These are phyloP conservation scores for Wickerhamiella infanticola DNA, from an alignment of 1,139 yeast species.

Conservation along the genomic window DNA sequence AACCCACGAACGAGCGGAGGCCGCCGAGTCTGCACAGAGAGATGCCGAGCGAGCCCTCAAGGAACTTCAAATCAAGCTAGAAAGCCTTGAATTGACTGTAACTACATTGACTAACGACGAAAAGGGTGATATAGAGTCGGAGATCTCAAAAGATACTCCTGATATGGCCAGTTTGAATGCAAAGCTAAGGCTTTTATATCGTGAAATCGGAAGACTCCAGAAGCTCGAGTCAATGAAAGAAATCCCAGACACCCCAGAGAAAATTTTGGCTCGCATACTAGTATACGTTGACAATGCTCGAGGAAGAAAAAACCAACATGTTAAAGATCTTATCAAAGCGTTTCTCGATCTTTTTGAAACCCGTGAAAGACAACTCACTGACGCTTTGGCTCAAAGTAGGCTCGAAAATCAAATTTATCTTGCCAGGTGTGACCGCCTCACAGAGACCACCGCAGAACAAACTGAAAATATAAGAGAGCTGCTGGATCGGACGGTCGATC, in stretches of 20 bases:
- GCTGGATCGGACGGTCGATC: constrained; percentile 5
- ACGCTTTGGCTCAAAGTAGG: constrained; percentile 1
- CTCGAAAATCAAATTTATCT: constrained; percentile 5
- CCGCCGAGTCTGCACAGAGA: background rate
- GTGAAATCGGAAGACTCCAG: constrained; percentile 5
- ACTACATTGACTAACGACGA: background rate
- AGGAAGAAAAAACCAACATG: constrained; percentile 4
- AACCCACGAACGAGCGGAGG: constrained; percentile 2
- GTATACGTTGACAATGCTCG: constrained; percentile 5
- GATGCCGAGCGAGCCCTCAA: background rate
- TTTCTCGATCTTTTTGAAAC: constrained; percentile 6
- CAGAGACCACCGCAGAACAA: background rate
- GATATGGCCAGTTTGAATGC: constrained; percentile 6
- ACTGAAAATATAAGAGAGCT: constrained; percentile 5
- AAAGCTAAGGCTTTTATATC: constrained; percentile 5
- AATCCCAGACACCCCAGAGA: constrained; percentile 6
- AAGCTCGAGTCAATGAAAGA: constrained; percentile 4
- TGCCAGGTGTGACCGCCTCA: constrained; percentile 5
- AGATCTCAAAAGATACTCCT: background rate
- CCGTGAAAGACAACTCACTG: constrained; percentile 5
- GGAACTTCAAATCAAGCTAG: background rate
- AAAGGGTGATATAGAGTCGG: background rate
- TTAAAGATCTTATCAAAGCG: constrained; percentile 6
- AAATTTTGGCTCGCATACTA: constrained; percentile 5
- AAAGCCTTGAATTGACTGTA: background rate